phyloP scores from a whole-genome alignment of 768 basidiomycete species.

The Amanita muscaria region DNA sequence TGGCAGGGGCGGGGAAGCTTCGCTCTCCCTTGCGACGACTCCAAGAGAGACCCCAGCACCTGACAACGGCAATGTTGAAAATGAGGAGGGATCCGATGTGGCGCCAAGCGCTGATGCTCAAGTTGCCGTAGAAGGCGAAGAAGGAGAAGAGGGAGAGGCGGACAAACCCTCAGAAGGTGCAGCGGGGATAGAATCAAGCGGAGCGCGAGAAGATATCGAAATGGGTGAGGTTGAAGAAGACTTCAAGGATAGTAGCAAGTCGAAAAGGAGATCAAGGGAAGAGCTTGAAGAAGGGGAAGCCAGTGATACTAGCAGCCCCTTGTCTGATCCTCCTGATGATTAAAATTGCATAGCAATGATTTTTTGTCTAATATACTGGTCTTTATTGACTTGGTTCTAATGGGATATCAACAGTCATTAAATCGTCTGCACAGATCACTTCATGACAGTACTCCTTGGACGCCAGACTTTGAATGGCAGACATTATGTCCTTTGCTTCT shows the following conservation, averaged over 20 bases:
- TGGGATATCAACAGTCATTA: slow-evolving; percentile 60
- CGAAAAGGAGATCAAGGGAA: slow-evolving; percentile 51
- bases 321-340: slow-evolving; percentile 69
- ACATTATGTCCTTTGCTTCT: slow-evolving; percentile 48
- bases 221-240: slow-evolving; percentile 88
- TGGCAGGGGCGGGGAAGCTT: slow-evolving; percentile 56
- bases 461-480: slow-evolving; percentile 51
- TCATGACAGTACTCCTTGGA: slow-evolving; percentile 42
- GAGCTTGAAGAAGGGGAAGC: slow-evolving; percentile 86
- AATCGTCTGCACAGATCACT: slow-evolving; percentile 64
- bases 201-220: slow-evolving; percentile 61
- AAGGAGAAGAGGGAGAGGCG: slow-evolving; percentile 30
- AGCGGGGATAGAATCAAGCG: slow-evolving; percentile 3
- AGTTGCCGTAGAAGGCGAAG: slow-evolving; percentile 29
- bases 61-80: slow-evolving; percentile 18
- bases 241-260: slow-evolving; percentile 37
- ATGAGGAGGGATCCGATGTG: slow-evolving; percentile 14
- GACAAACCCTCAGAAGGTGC: slow-evolving; percentile 19
- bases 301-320: slow-evolving; percentile 68
- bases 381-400: slow-evolving; percentile 22
- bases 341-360: slow-evolving; percentile 16
- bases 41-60: slow-evolving; percentile 42
- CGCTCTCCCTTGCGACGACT: slow-evolving; percentile 34
- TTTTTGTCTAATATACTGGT: slow-evolving; percentile 11
- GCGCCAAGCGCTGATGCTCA: slow-evolving; percentile 21